Percentiles rank a stretch among this genome's conserved stretches.
Evolutionary conservation across 768 basidiomycete genomes (phyloP).

Genomic region (Suillus sp.): DNA sequence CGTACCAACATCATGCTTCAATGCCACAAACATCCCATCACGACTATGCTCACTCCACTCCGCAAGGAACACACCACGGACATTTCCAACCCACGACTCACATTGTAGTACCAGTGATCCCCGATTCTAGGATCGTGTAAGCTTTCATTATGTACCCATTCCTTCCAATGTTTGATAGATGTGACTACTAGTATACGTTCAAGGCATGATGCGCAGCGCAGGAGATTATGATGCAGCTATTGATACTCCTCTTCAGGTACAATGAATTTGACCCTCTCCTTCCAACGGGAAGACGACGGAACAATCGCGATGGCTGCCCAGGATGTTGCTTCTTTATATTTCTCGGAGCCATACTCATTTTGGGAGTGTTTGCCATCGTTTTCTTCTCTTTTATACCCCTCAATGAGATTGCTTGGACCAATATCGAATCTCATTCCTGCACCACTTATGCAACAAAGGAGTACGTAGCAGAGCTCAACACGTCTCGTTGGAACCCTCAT

Average conservation of each 20-base stretch:
- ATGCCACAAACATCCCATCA: neutral
- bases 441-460: constrained; percentile 30
- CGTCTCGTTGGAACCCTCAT: constrained; percentile 28
- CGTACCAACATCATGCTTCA: constrained; percentile 5
- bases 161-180: neutral
- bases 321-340: constrained; percentile 8
- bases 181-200: neutral
- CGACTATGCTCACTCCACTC: neutral
- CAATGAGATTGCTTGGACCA: constrained; percentile 19
- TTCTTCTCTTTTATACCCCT: neutral
- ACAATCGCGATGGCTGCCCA: neutral
- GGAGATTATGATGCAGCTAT: neutral
- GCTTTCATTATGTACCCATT: neutral
- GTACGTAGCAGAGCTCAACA: constrained; percentile 33
- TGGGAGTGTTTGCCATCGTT: neutral
- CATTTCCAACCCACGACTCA: neutral
- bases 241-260: neutral
- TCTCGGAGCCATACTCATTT: constrained; percentile 3
- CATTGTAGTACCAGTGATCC: neutral
- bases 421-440: constrained; percentile 24
- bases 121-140: neutral
- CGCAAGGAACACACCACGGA: neutral
- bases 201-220: neutral
- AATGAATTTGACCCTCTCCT: constrained; percentile 1
- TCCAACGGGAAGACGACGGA: neutral